Conservation (phyloP, 2,329 filamentous ascomycete species). For the Emmonsia crescens region DNA sequence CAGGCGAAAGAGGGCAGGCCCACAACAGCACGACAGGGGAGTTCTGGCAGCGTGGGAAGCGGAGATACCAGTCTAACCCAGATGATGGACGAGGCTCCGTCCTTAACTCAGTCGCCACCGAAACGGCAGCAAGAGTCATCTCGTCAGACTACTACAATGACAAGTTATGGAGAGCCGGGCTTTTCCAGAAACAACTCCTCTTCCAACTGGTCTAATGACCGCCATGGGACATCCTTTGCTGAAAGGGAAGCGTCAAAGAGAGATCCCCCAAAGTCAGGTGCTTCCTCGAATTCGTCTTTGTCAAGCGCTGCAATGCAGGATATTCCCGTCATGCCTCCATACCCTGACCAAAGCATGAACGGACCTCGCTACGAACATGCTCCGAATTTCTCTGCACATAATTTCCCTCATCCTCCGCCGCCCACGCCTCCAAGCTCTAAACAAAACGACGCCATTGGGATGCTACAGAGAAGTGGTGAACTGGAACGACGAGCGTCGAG, state of each 20-base stretch:
- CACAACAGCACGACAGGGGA: slow-evolving; percentile 32
- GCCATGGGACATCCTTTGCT: slow-evolving; percentile 22
- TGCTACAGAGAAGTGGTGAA: slow-evolving; percentile 82
- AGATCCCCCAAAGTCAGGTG: slow-evolving; percentile 28
- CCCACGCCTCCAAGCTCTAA: slow-evolving; percentile 73
- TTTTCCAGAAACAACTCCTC: slow-evolving; percentile 18
- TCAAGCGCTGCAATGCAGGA: slow-evolving; percentile 69
- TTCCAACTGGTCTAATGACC: slow-evolving; percentile 18
- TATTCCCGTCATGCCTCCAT: slow-evolving; percentile 61
- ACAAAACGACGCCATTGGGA: slow-evolving; percentile 80
- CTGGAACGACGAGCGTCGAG: slow-evolving; percentile 85
- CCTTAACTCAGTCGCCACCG: slow-evolving; percentile 21
- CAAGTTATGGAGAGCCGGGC: slow-evolving; percentile 24
- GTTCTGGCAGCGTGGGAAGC: slow-evolving; percentile 37
- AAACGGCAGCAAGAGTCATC: slow-evolving; percentile 22
- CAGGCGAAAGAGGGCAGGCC: slow-evolving; percentile 38
- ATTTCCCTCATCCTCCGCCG: slow-evolving; percentile 48
- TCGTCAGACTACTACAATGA: slow-evolving; percentile 30
- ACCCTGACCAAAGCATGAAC: slow-evolving; percentile 36
- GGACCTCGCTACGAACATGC: slow-evolving; percentile 19
- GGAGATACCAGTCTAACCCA: slow-evolving; percentile 37
- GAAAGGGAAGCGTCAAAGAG: slow-evolving; percentile 31
- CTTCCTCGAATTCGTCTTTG: slow-evolving; percentile 16
- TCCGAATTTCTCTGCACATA: slow-evolving; percentile 14
- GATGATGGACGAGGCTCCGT: slow-evolving; percentile 31